Conservation (phyloP, 1,139 yeast species). For the Geotrichum reessii region DNA sequence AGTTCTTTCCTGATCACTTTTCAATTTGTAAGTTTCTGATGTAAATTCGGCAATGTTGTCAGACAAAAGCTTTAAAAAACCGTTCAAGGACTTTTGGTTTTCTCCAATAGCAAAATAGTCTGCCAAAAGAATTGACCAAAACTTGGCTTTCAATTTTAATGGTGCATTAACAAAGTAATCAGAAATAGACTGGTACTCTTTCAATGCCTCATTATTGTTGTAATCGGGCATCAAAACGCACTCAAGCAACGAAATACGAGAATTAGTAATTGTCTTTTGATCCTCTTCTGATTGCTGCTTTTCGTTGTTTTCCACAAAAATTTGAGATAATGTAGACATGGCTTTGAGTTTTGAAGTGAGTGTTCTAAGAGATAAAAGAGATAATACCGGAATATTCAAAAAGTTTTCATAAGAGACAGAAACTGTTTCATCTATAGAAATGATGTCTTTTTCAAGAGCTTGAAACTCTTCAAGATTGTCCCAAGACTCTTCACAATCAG, state of each 20-base stretch:
- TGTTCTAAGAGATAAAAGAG: slow-evolving; percentile 46
- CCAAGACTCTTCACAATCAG: slow-evolving; percentile 31
- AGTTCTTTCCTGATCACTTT: slow-evolving; percentile 24
- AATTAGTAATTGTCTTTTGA: slow-evolving; percentile 20
- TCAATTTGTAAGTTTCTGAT: slow-evolving; percentile 27
- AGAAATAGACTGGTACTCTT: slow-evolving; percentile 48
- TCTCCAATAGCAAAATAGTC: slow-evolving; percentile 48
- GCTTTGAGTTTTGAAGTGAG: slow-evolving; percentile 67
- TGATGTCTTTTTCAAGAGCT: slow-evolving; percentile 20
- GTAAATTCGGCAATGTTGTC: slow-evolving; percentile 41
- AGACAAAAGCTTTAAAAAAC: slow-evolving; percentile 49
- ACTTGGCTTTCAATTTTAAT: slow-evolving; percentile 57
- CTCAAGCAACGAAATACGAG: slow-evolving; percentile 46
- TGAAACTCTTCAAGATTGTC: slow-evolving; percentile 30
- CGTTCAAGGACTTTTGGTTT: slow-evolving; percentile 43
- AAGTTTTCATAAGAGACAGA: slow-evolving; percentile 34
- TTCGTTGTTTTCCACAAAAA: slow-evolving; percentile 34
- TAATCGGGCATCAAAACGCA: slow-evolving; percentile 41
- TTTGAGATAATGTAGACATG: slow-evolving; percentile 57
- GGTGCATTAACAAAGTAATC: slow-evolving; percentile 59
- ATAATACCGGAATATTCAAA: slow-evolving; percentile 54
- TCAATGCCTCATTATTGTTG: slow-evolving; percentile 18
- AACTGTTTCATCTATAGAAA: slow-evolving; percentile 21
- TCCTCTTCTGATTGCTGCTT: slow-evolving; percentile 5
- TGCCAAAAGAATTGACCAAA: slow-evolving; percentile 72